Evolutionary conservation across 1,284 basidiomycete species (phyloP), one percentile per base, ranked within the genome.

Genomic region (Ceratobasidium sp.): DNA sequence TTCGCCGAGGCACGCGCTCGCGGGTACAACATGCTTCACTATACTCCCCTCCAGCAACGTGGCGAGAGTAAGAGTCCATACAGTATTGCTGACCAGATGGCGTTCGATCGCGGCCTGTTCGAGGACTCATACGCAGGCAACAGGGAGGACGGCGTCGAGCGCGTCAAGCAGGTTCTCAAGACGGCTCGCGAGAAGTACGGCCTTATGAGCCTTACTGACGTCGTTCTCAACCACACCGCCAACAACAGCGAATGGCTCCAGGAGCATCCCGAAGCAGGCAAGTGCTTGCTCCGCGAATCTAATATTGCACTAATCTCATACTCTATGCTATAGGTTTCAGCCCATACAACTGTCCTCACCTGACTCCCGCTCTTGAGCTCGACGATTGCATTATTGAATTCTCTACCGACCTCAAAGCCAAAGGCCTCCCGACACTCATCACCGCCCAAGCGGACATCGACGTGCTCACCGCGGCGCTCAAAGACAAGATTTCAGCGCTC

Each of bases 1-100:
- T 93, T 97, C 78, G 86, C 88, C 65, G 94, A 96, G 82, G 93
- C 94, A 5, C 89, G 90, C 75, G 87, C 94, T 75, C 86, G 96
- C 65, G 96, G 97, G 0, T 98, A 98, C 86, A 98, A 96, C 78
- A 96, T 97, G 93, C 85, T 98, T 54, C 97, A 98, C 81, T 98
- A 94, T 86, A 94, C 96, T 0, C 96, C 96, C 0, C 85, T 98
- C 17, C 96, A 98, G 82, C 91, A 94, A 80, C 87, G 96, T 44
- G 97, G 96, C 33, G 88, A 90, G 78, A 95, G 93, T 77, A 89
- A 93, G 76, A 96, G 94, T 79, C 96, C 97, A 0, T 98, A 98
- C 82, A 96, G 94, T 29, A 95, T 98, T 79, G 88, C 89, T 73
- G 90, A 97, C 80, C 97, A 98, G 84, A 84, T 91, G 63, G 86